Evolutionary conservation across 495 filamentous ascomycete genomes (phyloP).

Genomic region (Neurospora pannonica): DNA sequence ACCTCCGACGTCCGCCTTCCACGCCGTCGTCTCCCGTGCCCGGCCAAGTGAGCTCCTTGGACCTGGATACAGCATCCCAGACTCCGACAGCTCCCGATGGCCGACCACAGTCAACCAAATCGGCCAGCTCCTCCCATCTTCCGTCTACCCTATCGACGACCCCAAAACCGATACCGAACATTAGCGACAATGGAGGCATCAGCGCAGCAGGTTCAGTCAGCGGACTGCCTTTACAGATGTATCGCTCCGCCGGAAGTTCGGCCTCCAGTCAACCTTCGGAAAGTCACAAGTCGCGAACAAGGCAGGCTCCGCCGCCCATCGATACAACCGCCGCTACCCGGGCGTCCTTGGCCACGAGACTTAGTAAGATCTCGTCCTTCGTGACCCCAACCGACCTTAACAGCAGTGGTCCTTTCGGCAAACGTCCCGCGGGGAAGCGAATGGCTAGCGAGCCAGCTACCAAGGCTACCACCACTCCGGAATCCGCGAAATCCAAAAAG

Average conservation of each 20-base stretch:
- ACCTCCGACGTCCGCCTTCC: conserved; percentile 44
- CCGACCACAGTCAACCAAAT: conserved; percentile 31
- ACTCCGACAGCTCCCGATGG: conserved; percentile 27
- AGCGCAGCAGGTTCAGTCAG: conserved; percentile 26
- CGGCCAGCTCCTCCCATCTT: conserved; percentile 23
- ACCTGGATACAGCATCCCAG: conserved; percentile 27
- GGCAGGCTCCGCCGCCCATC: conserved; percentile 22
- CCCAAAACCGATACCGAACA: conserved; percentile 15
- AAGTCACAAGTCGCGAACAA: conserved; percentile 15
- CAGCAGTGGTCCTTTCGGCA: conserved; percentile 5
- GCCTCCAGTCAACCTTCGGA: conserved; percentile 7
- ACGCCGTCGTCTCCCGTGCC: conserved; percentile 42
- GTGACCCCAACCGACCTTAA: conserved; percentile 28
- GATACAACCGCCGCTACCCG: conserved; percentile 15
- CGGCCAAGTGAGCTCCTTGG: conserved; percentile 29
- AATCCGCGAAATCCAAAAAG: conserved; percentile 45
- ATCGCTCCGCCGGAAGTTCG: conserved; percentile 15
- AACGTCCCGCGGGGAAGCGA: conserved; percentile 25
- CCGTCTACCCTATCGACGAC: conserved; percentile 24
- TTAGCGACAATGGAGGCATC: conserved; percentile 16
- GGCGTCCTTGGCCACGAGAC: conserved; percentile 14
- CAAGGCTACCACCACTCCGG: conserved; percentile 49
- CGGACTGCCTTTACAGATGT: conserved; percentile 31
- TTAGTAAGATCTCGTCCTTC: conserved; percentile 29
- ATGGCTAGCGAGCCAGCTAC: conserved; percentile 31